Evolutionary conservation across 495 filamentous ascomycete genomes (phyloP).

Genomic region (Aspergillus homomorphus): DNA sequence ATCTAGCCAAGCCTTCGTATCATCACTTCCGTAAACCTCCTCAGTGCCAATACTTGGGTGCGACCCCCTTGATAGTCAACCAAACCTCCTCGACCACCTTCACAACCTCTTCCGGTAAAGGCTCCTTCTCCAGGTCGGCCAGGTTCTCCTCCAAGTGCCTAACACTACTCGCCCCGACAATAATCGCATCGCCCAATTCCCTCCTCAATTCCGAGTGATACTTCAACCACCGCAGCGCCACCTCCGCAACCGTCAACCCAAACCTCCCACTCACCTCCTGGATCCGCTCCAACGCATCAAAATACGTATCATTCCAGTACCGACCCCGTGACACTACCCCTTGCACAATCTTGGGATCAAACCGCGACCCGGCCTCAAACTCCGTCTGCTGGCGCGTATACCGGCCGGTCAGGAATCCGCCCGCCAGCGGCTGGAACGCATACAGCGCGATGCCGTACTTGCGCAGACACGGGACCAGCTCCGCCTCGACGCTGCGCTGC

Average conservation of each 20-base stretch:
- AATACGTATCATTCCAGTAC: constrained; percentile 48
- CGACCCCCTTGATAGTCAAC: constrained; percentile 11
- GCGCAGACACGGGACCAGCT: constrained; percentile 44
- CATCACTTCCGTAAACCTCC: too few relatives aligned
- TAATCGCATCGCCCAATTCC: constrained; percentile 36
- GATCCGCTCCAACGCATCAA: constrained; percentile 39
- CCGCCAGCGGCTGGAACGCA: constrained; percentile 51
- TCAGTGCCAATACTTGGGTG: constrained; percentile 20
- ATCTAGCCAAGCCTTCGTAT: too few relatives aligned
- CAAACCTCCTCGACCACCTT: constrained; percentile 14
- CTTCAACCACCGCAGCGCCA: constrained; percentile 38
- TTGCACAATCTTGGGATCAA: constrained; percentile 33
- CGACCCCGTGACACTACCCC: constrained; percentile 37
- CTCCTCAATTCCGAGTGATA: constrained; percentile 31
- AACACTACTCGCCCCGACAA: constrained; percentile 39
- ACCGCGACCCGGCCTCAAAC: constrained; percentile 41
- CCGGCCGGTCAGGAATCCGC: constrained; percentile 42
- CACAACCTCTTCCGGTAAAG: constrained; percentile 36
- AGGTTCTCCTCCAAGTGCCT: constrained; percentile 34
- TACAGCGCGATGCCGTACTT: constrained; percentile 44
- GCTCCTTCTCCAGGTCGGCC: constrained; percentile 36
- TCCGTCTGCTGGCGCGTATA: constrained; percentile 25
- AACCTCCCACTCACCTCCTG: constrained; percentile 20
- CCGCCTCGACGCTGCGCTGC: constrained; percentile 36
- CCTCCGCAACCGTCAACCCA: constrained; percentile 33